A percentile compares a stretch with the other conserved stretches of the same genome.
Conservation (phyloP, 257 asterid species). For the Salvia rosmarinus region DNA sequence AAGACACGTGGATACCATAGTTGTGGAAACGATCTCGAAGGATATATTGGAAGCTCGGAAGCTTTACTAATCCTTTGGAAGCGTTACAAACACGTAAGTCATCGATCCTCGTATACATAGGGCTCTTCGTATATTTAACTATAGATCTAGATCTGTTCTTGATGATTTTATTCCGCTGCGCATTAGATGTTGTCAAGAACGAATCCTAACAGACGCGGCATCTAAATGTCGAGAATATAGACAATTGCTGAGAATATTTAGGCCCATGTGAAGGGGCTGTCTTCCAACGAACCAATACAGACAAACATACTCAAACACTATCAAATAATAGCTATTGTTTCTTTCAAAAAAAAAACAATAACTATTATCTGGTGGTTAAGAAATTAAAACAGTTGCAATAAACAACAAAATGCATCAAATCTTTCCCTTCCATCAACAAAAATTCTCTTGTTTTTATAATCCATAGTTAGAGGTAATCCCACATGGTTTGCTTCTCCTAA, state of each 20-base stretch:
- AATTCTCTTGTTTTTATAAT: slow-evolving; percentile 34
- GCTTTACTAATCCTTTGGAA: too few species aligned
- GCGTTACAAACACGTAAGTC: too few species aligned
- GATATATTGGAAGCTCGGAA: too few species aligned
- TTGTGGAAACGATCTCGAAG: too few species aligned
- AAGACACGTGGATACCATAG: too few species aligned
- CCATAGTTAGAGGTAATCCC: slow-evolving; percentile 51
- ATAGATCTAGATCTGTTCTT: too few species aligned
- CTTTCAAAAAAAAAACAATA: too few species aligned
- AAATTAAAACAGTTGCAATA: slow-evolving; percentile 2
- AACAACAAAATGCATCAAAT: slow-evolving; percentile 46
- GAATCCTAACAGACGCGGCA: too few species aligned
- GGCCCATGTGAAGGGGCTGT: slow-evolving; percentile 41
- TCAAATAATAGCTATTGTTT: slow-evolving; percentile 10
- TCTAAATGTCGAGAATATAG: not conserved
- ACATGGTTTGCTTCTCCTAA: slow-evolving; percentile 62
- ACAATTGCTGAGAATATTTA: not conserved
- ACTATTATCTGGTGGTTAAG: slow-evolving; percentile 20
- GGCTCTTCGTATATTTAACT: too few species aligned
- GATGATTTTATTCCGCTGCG: too few species aligned
- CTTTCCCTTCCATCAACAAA: slow-evolving; percentile 30
- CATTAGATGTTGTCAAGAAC: too few species aligned
- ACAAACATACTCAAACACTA: slow-evolving; percentile 38
- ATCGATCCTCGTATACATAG: too few species aligned
- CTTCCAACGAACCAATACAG: slow-evolving; percentile 37